Percentiles rank a stretch among this genome's conserved stretches.
phyloP scores from a whole-genome alignment of 2,329 filamentous ascomycete genomes.

The Sclerotinia glacialis region DNA sequence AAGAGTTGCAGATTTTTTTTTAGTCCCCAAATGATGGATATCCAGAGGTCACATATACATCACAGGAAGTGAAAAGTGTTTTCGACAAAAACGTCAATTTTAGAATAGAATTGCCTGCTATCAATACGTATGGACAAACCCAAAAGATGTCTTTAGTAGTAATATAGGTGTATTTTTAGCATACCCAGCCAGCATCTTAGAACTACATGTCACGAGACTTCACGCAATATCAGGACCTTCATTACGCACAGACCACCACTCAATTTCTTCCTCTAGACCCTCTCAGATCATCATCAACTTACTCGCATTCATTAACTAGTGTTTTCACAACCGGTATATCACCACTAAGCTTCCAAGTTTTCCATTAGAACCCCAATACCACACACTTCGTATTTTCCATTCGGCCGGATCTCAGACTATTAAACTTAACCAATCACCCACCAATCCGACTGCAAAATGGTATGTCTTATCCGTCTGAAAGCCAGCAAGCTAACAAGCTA shows the following conservation, averaged over 20 bases:
- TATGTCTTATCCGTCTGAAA: background rate
- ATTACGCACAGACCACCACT: background rate
- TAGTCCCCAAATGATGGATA: no score
- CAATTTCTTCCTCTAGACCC: background rate
- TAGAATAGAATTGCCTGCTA: no score
- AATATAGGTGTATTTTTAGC: no score
- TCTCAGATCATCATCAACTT: no score
- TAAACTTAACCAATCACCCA: no score
- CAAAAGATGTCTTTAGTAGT: no score
- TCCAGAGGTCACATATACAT: no score
- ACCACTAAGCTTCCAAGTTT: background rate
- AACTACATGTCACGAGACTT: slow-evolving; percentile 6
- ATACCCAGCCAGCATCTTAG: no score
- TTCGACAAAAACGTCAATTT: no score
- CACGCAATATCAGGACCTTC: background rate
- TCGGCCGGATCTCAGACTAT: background rate
- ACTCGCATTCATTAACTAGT: background rate
- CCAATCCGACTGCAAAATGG: background rate
- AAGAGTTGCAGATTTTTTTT: no score
- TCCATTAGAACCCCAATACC: background rate
- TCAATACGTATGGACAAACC: no score
- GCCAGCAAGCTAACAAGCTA: background rate
- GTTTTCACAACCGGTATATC: background rate
- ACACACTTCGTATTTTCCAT: background rate
- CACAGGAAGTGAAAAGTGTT: no score